These are phyloP conservation scores for Penicillium hordei DNA, from an alignment of 2,329 filamentous ascomycete genomes.

Conservation along the genomic window DNA sequence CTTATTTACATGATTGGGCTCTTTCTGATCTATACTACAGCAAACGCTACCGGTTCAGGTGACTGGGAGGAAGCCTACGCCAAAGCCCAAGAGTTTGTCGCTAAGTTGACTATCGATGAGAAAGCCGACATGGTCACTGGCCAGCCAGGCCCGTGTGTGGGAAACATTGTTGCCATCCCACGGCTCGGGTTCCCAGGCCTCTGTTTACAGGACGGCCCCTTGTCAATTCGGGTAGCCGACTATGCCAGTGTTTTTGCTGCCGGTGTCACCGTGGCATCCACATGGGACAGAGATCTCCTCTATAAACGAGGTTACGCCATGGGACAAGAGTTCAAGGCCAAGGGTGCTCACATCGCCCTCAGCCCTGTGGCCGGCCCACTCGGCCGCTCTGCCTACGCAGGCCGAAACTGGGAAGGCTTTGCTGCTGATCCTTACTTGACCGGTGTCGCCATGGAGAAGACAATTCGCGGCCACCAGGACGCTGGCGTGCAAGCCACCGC, in stretches of 20 bases:
- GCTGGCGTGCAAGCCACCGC: slow-evolving; percentile 41
- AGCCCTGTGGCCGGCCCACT: slow-evolving; percentile 45
- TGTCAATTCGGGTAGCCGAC: slow-evolving; percentile 65
- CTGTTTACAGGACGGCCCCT: slow-evolving; percentile 33
- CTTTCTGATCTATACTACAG: neutral
- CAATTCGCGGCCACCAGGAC: slow-evolving; percentile 46
- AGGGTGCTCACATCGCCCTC: slow-evolving; percentile 43
- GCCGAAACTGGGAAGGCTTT: slow-evolving; percentile 49
- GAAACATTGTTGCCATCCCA: slow-evolving; percentile 33
- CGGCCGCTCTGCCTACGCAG: slow-evolving; percentile 42
- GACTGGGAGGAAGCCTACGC: slow-evolving; percentile 5
- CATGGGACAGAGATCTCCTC: slow-evolving; percentile 58
- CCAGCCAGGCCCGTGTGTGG: slow-evolving; percentile 31
- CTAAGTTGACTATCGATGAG: slow-evolving; percentile 25
- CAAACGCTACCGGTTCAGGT: neutral
- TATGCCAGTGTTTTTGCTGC: slow-evolving; percentile 72
- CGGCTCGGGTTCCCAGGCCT: slow-evolving; percentile 32
- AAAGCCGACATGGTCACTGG: slow-evolving; percentile 32
- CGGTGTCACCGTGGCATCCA: slow-evolving; percentile 67
- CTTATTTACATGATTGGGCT: too few species aligned
- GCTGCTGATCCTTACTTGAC: slow-evolving; percentile 43
- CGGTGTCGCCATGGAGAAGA: slow-evolving; percentile 41
- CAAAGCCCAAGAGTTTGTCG: slow-evolving; percentile 16
- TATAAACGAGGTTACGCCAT: slow-evolving; percentile 55
- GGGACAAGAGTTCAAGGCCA: slow-evolving; percentile 50